Evolutionary conservation across 2,329 filamentous ascomycete species (phyloP), one percentile per base, ranked within the genome.

Genomic region (Microcyclospora tardicrescens): DNA sequence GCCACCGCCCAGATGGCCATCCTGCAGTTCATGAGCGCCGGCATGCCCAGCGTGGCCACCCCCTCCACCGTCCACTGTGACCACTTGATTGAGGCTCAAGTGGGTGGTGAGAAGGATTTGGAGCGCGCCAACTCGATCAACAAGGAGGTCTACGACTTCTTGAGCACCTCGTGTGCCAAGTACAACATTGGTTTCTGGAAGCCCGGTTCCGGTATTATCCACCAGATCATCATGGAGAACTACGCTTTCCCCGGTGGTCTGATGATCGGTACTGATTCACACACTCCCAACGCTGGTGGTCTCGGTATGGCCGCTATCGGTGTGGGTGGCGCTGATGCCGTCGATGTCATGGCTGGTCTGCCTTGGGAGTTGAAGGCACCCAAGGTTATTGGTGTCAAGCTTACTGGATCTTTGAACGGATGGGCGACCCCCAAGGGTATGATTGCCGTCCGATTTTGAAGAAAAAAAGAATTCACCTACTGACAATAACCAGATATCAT

Each of bases 171-270:
- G 50, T 96, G 89, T 64, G 87, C 87, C 60, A 98, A 96, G 74
- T 98, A 96, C 75, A 89, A 96, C 75, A 96, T 96, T 64, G 91
- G 91, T 72, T 96, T 96, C 81, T 98, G 91, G 91, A 85, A 77
- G 66, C 91, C 91, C 50, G 91, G 91, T 55, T 95, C 89, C 62
- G 91, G 91, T 75, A 98, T 96, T 64, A 98, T 98, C 56, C 91
- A 98, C 72, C 91, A 96, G 73, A 96, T 96, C 60, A 68, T 96
- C 48, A 77, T 96, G 43, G 91, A 98, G 72, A 96, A 96, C 75
- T 96, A 96, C 65, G 87, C 87, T 63, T 96, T 96, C 81, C 91
- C 91, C 50, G 91, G 91, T 75, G 89, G 81, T 76, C 77, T 98
- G 43, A 78, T 98, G 61, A 96, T 96, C 61, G 91, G 91, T 64